These are phyloP conservation scores for Mycena venus DNA, from an alignment of 768 basidiomycete genomes.

Conservation along the genomic window DNA sequence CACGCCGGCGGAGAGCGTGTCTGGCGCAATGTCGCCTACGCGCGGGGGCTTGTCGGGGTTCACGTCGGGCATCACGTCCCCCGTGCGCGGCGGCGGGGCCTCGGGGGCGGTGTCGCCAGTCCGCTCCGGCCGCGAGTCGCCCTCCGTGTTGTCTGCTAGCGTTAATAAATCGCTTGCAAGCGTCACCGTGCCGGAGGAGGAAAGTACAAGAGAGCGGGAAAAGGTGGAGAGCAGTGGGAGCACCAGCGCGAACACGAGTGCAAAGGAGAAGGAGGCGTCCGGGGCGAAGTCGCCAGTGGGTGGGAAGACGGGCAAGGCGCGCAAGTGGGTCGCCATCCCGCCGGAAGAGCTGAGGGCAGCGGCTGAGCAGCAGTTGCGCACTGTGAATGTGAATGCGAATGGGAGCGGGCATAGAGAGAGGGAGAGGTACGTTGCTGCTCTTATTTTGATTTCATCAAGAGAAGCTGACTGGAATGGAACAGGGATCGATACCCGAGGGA, in stretches of 20 bases:
- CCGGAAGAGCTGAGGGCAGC: constrained; percentile 63
- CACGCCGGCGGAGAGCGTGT: constrained; percentile 4
- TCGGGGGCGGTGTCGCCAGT: background rate
- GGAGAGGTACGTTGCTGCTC: background rate
- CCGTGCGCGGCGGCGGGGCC: background rate
- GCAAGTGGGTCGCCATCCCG: constrained; percentile 65
- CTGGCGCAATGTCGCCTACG: constrained; percentile 7
- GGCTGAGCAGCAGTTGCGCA: constrained; percentile 43
- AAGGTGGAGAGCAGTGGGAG: background rate
- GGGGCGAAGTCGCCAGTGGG: background rate
- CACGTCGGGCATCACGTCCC: background rate
- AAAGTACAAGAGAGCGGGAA: no score
- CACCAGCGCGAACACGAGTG: background rate
- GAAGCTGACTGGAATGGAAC: background rate
- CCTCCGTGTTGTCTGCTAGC: no score
- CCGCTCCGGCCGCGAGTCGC: background rate
- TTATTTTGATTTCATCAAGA: no score
- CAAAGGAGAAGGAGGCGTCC: background rate
- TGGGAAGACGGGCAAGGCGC: background rate
- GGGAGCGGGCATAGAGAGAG: background rate
- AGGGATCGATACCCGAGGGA: background rate
- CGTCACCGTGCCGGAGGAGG: no score
- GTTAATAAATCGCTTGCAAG: no score
- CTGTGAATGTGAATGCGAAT: background rate
- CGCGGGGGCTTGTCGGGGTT: background rate